A percentile compares a stretch with the other conserved stretches of the same genome.
These are phyloP conservation scores for Beauveria bassiana DNA, from an alignment of 2,329 filamentous ascomycete genomes.

Conservation along the genomic window DNA sequence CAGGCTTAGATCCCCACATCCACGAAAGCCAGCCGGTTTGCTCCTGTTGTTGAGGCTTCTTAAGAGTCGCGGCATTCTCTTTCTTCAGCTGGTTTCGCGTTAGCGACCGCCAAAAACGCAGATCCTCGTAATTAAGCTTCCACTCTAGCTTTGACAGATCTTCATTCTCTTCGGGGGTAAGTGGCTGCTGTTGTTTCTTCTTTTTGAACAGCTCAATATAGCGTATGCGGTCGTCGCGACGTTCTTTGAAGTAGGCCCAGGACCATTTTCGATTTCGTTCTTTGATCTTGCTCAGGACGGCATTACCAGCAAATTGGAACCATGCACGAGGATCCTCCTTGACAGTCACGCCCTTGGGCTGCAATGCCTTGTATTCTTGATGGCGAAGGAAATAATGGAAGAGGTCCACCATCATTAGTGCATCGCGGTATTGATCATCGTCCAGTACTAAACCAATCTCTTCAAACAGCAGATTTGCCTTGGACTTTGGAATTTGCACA, in stretches of 20 bases:
- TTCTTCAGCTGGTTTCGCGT: conserved; percentile 92
- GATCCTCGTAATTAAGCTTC: conserved; percentile 87
- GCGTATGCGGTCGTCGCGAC: conserved; percentile 76
- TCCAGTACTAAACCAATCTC: conserved; percentile 98
- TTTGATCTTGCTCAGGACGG: conserved; percentile 88
- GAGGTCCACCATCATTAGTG: conserved; percentile 93
- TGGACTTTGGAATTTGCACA: conserved; percentile 71
- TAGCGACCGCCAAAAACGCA: conserved; percentile 93
- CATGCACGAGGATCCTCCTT: conserved; percentile 90
- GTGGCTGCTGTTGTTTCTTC: conserved; percentile 66
- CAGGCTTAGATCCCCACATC: conserved; percentile 78
- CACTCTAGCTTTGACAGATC: conserved; percentile 72
- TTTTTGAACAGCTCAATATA: conserved; percentile 98
- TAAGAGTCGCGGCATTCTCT: conserved; percentile 85
- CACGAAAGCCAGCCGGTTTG: conserved; percentile 87
- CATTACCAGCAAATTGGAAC: conserved; percentile 84
- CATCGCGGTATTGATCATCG: conserved; percentile 94
- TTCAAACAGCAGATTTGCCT: conserved; percentile 86
- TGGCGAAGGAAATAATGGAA: conserved; percentile 98
- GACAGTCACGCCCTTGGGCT: conserved; percentile 71
- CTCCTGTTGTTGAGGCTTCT: conserved; percentile 48
- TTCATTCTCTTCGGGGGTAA: conserved; percentile 61
- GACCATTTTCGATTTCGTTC: conserved; percentile 90
- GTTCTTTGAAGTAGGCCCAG: conserved; percentile 91
- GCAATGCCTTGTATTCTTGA: conserved; percentile 90